Base-by-base conservation (phyloP, 139 green algal species). In the Micromonas commoda region DNA sequence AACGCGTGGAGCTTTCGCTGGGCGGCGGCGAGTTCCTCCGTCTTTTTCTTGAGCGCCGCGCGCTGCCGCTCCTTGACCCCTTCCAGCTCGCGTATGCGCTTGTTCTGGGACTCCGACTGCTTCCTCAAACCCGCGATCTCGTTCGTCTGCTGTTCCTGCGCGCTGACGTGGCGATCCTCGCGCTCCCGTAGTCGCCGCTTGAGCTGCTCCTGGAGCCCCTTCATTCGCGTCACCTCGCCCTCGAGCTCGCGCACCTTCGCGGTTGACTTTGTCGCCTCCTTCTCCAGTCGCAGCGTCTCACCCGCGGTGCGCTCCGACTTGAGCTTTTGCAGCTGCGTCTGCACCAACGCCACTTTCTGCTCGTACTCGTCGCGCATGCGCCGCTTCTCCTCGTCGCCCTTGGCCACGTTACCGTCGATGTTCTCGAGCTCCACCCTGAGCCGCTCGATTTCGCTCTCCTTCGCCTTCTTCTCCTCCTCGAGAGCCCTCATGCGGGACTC, bases 311-410 rank as follows among this genome's bases (percentile, higher is more conserved):
- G 31, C 34, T 77, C 24, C 71, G 24, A 37, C 34, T 77, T 66
- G 20, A 77, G 71, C 71, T 26, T 26, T 24, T 21, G 13, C 21
- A 77, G 71, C 71, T 77, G 71, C 20, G 26, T 13, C 26, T 37
- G n/a, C 33, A 77, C 71, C 35, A 4, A 9, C 32, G 5, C 4
- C 5, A 77, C 35, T 57, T 77, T 77, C 35, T 77, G 35, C 16
- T 77, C 71, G 71, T 77, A 77, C 52, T 77, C 20, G 6, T 39
- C 19, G 35, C 52, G 45, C 35, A 77, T 54, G 35, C 31, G 26
- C 4, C 52, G 34, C 71, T 77, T 77, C 71, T 77, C 71, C 34
- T 63, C 71, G 13, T 31, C 71, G 71, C 71, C 60, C 71, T 77
- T 54, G 6, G 23, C 35, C 19, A 77, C 60, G 33, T 34, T 65